Percentiles rank a stretch among this genome's conserved stretches.
phyloP scores from a whole-genome alignment of 768 basidiomycete genomes.

The Rickenella mellea region DNA sequence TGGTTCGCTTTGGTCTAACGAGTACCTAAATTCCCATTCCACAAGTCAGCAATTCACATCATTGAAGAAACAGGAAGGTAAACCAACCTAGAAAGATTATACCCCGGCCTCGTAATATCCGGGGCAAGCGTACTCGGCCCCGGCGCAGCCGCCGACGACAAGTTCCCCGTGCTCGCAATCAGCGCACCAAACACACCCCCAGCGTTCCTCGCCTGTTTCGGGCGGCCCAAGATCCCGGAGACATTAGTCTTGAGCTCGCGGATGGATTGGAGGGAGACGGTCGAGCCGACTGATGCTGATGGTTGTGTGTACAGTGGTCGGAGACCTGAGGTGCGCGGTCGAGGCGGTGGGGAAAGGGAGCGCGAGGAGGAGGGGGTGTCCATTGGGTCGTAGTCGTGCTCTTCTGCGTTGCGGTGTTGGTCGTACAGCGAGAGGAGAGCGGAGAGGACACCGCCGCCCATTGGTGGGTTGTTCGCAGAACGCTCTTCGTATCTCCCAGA shows the following conservation, averaged over 20 bases:
- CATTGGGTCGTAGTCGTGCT: constrained; percentile 9
- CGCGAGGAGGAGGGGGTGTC: constrained; percentile 3
- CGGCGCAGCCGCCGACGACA: constrained; percentile 55
- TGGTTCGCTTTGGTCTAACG: too few species aligned
- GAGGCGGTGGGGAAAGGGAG: constrained; percentile 1
- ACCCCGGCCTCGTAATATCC: constrained; percentile 54
- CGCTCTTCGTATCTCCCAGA: too few species aligned
- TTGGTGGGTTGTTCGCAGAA: too few species aligned
- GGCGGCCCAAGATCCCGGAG: constrained; percentile 9
- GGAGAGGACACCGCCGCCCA: constrained; percentile 63
- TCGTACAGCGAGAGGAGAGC: constrained; percentile 58
- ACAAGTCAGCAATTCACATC: too few species aligned
- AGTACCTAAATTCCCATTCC: too few species aligned
- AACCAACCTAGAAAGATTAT: constrained; percentile 58
- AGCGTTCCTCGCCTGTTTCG: constrained; percentile 33
- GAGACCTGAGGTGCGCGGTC: constrained; percentile 12
- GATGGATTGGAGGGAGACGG: constrained; percentile 1
- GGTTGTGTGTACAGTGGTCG: constrained; percentile 8
- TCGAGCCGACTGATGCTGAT: constrained; percentile 4
- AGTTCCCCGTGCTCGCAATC: constrained; percentile 57
- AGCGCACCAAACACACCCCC: constrained; percentile 65
- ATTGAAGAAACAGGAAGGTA: background rate
- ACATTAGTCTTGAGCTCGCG: constrained; percentile 1
- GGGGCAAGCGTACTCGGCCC: constrained; percentile 40
- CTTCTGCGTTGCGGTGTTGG: constrained; percentile 19